phyloP scores from a whole-genome alignment of 2,329 filamentous ascomycete species.

The Fusarium irregulare region DNA sequence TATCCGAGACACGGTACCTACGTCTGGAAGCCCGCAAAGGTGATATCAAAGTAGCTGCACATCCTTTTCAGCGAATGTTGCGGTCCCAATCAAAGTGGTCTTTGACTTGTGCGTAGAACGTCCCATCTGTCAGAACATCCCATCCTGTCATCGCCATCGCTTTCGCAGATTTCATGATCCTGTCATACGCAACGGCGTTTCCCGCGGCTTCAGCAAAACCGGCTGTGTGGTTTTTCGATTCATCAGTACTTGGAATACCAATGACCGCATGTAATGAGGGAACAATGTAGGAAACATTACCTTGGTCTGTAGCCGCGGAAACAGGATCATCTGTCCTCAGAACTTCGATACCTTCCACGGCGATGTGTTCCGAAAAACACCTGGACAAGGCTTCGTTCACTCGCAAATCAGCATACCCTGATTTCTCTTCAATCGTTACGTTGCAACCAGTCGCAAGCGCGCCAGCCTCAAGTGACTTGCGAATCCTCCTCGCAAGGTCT shows the following conservation, averaged over 20 bases:
- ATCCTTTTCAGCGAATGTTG: not conserved
- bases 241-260: constrained; percentile 7
- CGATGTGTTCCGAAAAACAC: not conserved
- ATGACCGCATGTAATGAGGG: constrained; percentile 8
- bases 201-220: constrained; percentile 11
- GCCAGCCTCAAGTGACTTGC: constrained; percentile 5
- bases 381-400: not conserved
- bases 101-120: not conserved
- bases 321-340: not conserved
- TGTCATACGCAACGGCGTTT: not conserved
- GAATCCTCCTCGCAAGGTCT: not conserved
- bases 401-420: constrained; percentile 8
- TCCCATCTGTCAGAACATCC: constrained; percentile 3
- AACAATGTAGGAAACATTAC: constrained; percentile 6
- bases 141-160: constrained; percentile 18
- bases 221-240: constrained; percentile 8
- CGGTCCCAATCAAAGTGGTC: not conserved
- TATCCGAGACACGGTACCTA: not conserved
- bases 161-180: not conserved
- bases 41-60: not conserved
- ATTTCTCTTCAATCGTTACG: not conserved
- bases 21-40: not conserved
- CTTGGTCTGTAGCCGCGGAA: constrained; percentile 13
- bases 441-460: constrained; percentile 18
- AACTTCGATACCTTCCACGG: not conserved